Conservation (phyloP, 129 eudicot genomes). For the Centaurea solstitialis region DNA sequence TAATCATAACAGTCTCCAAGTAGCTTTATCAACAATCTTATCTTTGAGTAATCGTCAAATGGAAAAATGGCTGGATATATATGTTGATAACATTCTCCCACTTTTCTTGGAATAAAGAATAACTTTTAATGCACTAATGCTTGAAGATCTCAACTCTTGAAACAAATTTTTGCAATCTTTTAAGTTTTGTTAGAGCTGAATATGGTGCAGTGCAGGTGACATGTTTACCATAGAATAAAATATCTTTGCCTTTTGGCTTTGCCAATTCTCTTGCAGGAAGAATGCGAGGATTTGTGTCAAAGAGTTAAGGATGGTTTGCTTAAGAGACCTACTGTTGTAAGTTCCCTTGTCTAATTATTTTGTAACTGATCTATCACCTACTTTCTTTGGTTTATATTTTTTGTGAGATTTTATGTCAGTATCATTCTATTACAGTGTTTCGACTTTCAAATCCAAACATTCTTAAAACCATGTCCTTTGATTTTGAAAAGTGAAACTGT, state of each 20-base stretch:
- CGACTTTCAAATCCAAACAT: background rate
- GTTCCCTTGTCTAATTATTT: conserved; percentile 25
- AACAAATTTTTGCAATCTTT: background rate
- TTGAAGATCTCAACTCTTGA: background rate
- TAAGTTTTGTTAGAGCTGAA: background rate
- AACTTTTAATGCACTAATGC: background rate
- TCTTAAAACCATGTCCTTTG: background rate
- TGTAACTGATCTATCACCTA: background rate
- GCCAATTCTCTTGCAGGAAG: conserved; percentile 67
- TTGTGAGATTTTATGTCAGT: background rate
- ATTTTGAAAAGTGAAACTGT: background rate
- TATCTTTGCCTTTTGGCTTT: background rate
- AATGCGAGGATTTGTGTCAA: conserved; percentile 66
- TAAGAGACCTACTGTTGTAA: conserved; percentile 80
- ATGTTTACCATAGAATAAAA: background rate
- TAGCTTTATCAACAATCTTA: background rate
- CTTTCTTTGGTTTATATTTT: background rate
- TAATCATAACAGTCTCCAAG: background rate
- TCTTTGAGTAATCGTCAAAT: background rate
- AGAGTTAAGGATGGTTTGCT: conserved; percentile 64
- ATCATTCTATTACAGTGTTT: background rate
- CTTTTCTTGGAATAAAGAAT: background rate
- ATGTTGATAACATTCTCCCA: background rate
- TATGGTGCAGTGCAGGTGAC: background rate
- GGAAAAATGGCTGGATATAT: background rate